Evolutionary conservation across 441 rosid species (phyloP), one percentile per base, ranked within the genome.

Genomic region (Gossypium trilobum): DNA sequence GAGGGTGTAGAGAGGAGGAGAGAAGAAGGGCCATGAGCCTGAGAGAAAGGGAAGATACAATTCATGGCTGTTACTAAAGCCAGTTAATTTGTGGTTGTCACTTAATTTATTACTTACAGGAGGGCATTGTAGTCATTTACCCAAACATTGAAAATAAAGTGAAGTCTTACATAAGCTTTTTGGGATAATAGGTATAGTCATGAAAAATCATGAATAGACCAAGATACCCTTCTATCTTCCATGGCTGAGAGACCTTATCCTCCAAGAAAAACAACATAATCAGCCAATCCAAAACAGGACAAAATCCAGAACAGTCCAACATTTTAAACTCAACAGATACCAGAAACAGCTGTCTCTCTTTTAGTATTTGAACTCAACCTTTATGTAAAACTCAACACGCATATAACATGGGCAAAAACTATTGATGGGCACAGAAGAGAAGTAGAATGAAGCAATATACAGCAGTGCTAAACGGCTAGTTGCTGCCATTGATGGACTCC

Each of bases 21-120:
- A 85, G 79, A 80, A 88, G 80, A 79, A 80, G 42, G 83, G 90
- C 98, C 96, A 88, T 93, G 82, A 27, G 74, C 81, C 31, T 3
- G 31, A 27, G 31, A 27, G 31, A 77, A 83, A 67, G 74, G 19
- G 75, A 65, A 71, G 73, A 74, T 51, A 0, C 23, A 7, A 7
- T 54, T 17, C 58, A 54, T 19, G 58, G 25, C 9, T 0, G 58
- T 54, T 54, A 19, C 8, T 7, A 54, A 2, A 19, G 58, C 19
- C 10, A 6, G 20, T 2, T 54, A 54, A 19, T 7, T 85, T 79
- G 82, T 83, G 86, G 59, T 44, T 69, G 74, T 33, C 57, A 33
- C 5, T 4, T 25, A 22, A 33, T 58, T 7, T 22, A 6, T 2
- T 23, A 9, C 22, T 6, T 66, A 65, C 13, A 13, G 20, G 51